These are phyloP conservation scores for Ampelomyces quisqualis DNA, from an alignment of 2,329 filamentous ascomycete genomes.

Conservation along the genomic window DNA sequence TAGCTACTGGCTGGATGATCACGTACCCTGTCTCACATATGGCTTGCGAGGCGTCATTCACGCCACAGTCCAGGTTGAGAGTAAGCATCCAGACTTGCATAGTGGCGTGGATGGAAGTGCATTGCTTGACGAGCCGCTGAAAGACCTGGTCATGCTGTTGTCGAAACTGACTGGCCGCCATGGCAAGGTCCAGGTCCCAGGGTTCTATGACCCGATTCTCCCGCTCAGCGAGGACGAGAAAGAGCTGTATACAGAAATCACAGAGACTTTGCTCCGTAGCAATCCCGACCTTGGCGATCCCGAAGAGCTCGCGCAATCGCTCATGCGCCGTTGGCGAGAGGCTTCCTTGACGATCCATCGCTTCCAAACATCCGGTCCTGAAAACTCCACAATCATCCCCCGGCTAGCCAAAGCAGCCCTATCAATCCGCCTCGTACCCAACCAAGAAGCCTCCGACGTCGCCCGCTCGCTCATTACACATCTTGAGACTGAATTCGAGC, in stretches of 20 bases:
- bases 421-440: constrained; percentile 88
- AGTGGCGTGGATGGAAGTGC: constrained; percentile 95
- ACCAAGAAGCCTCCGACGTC: constrained; percentile 82
- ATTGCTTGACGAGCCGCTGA: constrained; percentile 85
- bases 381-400: constrained; percentile 87
- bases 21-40: constrained; percentile 93
- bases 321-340: constrained; percentile 95
- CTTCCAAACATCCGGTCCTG: constrained; percentile 86
- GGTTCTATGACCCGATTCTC: constrained; percentile 83
- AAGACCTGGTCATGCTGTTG: constrained; percentile 82
- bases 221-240: constrained; percentile 74
- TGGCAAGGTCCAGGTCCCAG: constrained; percentile 80
- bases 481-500: constrained; percentile 68
- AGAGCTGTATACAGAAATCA: constrained; percentile 80
- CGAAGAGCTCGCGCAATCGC: constrained; percentile 72
- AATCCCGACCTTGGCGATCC: constrained; percentile 66
- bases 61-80: constrained; percentile 85
- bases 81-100: constrained; percentile 83
- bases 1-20: constrained; percentile 97
- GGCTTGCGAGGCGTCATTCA: constrained; percentile 91
- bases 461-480: constrained; percentile 67
- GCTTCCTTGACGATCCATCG: constrained; percentile 92
- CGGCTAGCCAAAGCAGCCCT: constrained; percentile 84
- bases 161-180: constrained; percentile 77
- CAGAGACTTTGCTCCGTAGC: constrained; percentile 69